Percentiles rank a stretch among this genome's conserved stretches.
Evolutionary conservation across 768 basidiomycete genomes (phyloP).

Genomic region (Paxillus involutus): DNA sequence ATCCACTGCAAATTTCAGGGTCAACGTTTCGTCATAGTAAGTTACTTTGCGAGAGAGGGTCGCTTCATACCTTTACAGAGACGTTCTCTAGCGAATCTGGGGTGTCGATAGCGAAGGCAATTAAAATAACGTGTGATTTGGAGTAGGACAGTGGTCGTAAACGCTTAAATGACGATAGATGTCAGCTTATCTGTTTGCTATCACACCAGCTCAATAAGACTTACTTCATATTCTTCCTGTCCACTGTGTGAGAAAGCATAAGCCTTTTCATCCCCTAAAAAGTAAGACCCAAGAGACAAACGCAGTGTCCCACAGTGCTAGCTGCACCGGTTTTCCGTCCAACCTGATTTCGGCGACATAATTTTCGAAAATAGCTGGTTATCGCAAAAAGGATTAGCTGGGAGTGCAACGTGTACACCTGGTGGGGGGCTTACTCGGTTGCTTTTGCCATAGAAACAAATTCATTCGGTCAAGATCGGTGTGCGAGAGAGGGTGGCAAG

Average conservation of each 20-base stretch:
- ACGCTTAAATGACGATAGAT: slow-evolving; percentile 48
- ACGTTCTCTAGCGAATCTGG: slow-evolving; percentile 98
- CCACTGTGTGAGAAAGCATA: slow-evolving; percentile 54
- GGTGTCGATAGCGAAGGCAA: slow-evolving; percentile 94
- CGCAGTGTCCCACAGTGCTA: slow-evolving; percentile 99
- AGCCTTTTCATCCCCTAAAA: not conserved
- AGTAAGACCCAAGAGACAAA: slow-evolving; percentile 43
- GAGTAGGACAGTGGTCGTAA: slow-evolving; percentile 96
- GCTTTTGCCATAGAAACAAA: slow-evolving; percentile 30
- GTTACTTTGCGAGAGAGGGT: slow-evolving; percentile 3
- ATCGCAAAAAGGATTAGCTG: not conserved
- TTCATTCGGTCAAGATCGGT: not conserved
- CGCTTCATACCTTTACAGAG: slow-evolving; percentile 68
- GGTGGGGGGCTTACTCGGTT: slow-evolving; percentile 43
- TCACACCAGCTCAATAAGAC: not conserved
- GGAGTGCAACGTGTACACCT: not conserved
- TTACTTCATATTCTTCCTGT: slow-evolving; percentile 97
- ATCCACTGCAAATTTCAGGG: slow-evolving; percentile 70
- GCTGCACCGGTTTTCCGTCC: slow-evolving; percentile 95
- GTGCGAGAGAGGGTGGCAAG: slow-evolving; percentile 3
- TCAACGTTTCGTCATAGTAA: slow-evolving; percentile 4
- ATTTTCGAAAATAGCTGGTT: slow-evolving; percentile 94
- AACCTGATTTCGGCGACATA: slow-evolving; percentile 98
- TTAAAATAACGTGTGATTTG: slow-evolving; percentile 97
- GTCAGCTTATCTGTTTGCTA: slow-evolving; percentile 1